Evolutionary conservation across 345 rosid genomes (phyloP), one percentile per base, ranked within the genome.

Genomic region (Raphanus raphanistrum): DNA sequence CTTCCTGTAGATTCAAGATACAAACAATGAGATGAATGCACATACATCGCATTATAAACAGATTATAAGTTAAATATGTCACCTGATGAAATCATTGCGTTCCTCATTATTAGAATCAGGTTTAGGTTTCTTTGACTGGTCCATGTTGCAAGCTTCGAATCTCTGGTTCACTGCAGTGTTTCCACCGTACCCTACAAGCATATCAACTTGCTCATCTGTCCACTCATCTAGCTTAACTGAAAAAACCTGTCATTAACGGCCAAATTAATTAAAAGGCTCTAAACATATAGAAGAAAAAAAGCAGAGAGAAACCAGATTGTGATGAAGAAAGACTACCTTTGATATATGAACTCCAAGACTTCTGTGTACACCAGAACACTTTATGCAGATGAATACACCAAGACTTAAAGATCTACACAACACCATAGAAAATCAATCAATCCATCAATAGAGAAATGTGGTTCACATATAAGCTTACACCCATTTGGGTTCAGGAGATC

Each of bases 301-400:
- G 29, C 6, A 79, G 65, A 76, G 61, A 61, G 57, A 45, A 45
- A 15, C 1, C 5, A 43, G n/a, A 1, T 1, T 13, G 6, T 45
- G 54, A 50, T 65, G 75, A 61, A 61, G 58, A 62, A 54, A 73
- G 28, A 57, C 1, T 76, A 95, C 99, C 92, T 93, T 95, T 76
- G 99, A 85, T 84, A 93, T 87, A 82, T 95, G 99, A 65, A 89
- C 97, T 70, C 99, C 99, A 81, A 95, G 98, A 86, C 98, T 89
- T 84, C 99, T 85, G 81, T 95, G 99, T 48, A 91, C 84, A 71
- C 99, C 99, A 68, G 99, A 93, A 79, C 99, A 95, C 88, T 93
- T 95, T 65, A 95, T 95, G 86, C 99, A 95, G 78, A 95, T 85
- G 82, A 90, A 87, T 8, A 90, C 97, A 81, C 99, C 99, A 4